Evolutionary conservation across 1,139 yeast genomes (phyloP).

Genomic region (Meyerozyma elateridarum): DNA sequence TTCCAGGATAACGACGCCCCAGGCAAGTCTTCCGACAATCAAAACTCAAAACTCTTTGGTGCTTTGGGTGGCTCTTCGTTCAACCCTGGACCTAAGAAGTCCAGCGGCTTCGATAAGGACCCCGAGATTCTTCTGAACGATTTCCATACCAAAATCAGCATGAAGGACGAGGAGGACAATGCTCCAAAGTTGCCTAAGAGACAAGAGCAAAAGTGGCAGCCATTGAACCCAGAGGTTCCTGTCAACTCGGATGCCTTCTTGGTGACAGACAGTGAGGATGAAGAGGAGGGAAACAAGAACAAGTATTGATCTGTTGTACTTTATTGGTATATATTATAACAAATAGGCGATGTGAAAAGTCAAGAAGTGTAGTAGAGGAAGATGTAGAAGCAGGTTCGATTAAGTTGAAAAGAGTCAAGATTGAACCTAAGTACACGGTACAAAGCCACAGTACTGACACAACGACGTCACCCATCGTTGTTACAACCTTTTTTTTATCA

Average conservation of each 20-base stretch:
- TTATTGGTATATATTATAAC: too few species aligned
- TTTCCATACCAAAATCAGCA: slow-evolving; percentile 50
- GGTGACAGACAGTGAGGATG: slow-evolving; percentile 77
- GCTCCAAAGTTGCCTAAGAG: slow-evolving; percentile 40
- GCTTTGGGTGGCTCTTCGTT: slow-evolving; percentile 46
- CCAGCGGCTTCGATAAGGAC: slow-evolving; percentile 47
- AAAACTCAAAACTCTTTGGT: slow-evolving; percentile 39
- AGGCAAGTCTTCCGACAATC: slow-evolving; percentile 10
- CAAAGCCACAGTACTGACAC: too few species aligned
- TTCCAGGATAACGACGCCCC: slow-evolving; percentile 23
- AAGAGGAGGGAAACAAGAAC: slow-evolving; percentile 28
- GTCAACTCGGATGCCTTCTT: slow-evolving; percentile 68
- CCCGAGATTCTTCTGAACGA: slow-evolving; percentile 50
- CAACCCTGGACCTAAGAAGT: slow-evolving; percentile 21
- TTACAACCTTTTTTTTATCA: too few species aligned
- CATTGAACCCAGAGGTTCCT: slow-evolving; percentile 52
- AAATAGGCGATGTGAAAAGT: too few species aligned
- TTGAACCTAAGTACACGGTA: too few species aligned
- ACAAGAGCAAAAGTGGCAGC: slow-evolving; percentile 52
- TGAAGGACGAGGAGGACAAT: slow-evolving; percentile 35
- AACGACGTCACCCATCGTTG: too few species aligned
- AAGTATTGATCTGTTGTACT: slow-evolving; percentile 5
- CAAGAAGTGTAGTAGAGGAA: too few species aligned
- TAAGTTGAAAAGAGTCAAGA: too few species aligned
- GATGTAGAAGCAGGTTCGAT: too few species aligned